These are phyloP conservation scores for Volvariella surrecta DNA, from an alignment of 1,284 basidiomycete genomes.

Conservation along the genomic window DNA sequence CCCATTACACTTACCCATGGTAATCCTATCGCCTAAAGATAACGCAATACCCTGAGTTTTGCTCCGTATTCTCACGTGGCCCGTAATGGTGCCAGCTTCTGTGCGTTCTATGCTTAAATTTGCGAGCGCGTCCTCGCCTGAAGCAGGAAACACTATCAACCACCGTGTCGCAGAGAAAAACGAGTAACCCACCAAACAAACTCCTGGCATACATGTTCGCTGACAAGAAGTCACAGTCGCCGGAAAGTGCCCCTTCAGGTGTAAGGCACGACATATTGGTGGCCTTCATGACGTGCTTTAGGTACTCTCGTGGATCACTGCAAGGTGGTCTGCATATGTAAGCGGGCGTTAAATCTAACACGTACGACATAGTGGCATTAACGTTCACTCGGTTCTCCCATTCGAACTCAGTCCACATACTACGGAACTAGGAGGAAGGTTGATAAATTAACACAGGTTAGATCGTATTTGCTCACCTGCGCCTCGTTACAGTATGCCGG, in stretches of 20 bases:
- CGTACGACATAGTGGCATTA: conserved; percentile 71
- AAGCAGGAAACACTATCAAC: conserved; percentile 1
- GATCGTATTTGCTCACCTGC: conserved; percentile 48
- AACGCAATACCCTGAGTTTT: conserved; percentile 96
- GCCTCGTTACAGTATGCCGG: conserved; percentile 94
- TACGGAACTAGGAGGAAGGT: conserved; percentile 61
- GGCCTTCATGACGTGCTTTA: conserved; percentile 85
- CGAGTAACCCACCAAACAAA: conserved; percentile 62
- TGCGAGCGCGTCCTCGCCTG: conserved; percentile 93
- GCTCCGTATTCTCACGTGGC: conserved; percentile 88
- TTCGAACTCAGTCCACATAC: conserved; percentile 98
- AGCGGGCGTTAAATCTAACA: conserved; percentile 9
- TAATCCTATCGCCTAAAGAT: conserved; percentile 87
- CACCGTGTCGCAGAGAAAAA: not conserved
- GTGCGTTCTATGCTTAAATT: conserved; percentile 93
- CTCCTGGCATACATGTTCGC: conserved; percentile 92
- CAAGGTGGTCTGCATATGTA: conserved; percentile 4
- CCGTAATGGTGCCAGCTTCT: conserved; percentile 74
- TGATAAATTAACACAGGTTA: not conserved
- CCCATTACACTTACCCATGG: conserved; percentile 53
- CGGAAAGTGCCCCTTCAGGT: conserved; percentile 84
- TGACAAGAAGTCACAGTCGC: conserved; percentile 90
- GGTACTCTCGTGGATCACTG: conserved; percentile 75
- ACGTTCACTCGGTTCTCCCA: conserved; percentile 99
- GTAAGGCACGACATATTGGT: conserved; percentile 98